Evolutionary conservation across 345 rosid species (phyloP).

Genomic region (Iberis pinnata): DNA sequence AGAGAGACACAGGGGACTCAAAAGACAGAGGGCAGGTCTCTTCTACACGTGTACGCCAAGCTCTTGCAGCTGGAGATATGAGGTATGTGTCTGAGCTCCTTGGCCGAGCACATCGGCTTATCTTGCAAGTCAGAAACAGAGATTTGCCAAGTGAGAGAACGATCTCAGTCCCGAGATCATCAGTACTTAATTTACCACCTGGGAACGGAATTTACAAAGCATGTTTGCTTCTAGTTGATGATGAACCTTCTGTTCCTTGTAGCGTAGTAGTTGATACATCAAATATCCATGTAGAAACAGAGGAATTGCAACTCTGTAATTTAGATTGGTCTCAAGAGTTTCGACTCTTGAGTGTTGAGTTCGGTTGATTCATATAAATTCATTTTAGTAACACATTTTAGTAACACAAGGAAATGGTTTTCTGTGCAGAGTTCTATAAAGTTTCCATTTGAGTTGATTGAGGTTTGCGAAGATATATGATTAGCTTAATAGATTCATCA

Average conservation of each 20-base stretch:
- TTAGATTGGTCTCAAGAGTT: slow-evolving; percentile 33
- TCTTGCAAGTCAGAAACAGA: slow-evolving; percentile 34
- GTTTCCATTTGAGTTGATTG: too few species aligned
- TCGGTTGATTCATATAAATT: slow-evolving; percentile 33
- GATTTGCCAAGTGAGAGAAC: slow-evolving; percentile 26
- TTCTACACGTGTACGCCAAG: slow-evolving; percentile 90
- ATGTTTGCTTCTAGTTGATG: slow-evolving; percentile 42
- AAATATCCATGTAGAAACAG: slow-evolving; percentile 52
- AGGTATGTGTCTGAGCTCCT: slow-evolving; percentile 74
- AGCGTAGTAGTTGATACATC: slow-evolving; percentile 51
- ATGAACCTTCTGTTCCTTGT: slow-evolving; percentile 40
- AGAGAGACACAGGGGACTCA: slow-evolving; percentile 31
- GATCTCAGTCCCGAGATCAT: slow-evolving; percentile 50
- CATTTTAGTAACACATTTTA: too few species aligned
- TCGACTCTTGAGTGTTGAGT: slow-evolving; percentile 57
- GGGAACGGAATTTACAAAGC: slow-evolving; percentile 53
- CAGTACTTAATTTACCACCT: slow-evolving; percentile 65
- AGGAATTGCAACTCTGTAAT: slow-evolving; percentile 32
- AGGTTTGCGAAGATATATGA: too few species aligned
- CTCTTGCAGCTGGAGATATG: slow-evolving; percentile 71
- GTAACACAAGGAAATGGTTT: too few species aligned
- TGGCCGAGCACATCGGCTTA: slow-evolving; percentile 75
- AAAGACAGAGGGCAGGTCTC: slow-evolving; percentile 93
- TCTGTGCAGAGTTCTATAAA: too few species aligned
- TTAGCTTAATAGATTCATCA: too few species aligned